Evolutionary conservation across 2,329 filamentous ascomycete species (phyloP).

Genomic region (Sarocladium oryzae): DNA sequence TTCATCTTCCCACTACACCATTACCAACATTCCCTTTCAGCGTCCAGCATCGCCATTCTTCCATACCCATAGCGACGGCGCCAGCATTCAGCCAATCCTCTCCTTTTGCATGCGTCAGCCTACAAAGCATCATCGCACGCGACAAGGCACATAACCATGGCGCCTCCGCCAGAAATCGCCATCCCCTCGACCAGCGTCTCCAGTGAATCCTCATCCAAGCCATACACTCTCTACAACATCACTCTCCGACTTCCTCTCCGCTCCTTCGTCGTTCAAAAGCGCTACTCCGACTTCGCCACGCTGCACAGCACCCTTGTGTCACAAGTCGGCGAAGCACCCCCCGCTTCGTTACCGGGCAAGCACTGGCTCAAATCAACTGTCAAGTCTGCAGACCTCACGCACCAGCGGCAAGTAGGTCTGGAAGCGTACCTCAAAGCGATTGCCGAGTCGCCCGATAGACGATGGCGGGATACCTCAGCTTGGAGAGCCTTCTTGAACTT

Average conservation of each 20-base stretch:
- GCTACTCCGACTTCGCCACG: slow-evolving; percentile 71
- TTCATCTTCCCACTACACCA: neutral
- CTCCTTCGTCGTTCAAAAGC: slow-evolving; percentile 69
- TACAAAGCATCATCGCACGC: neutral
- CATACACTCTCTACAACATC: slow-evolving; percentile 74
- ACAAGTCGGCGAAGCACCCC: slow-evolving; percentile 57
- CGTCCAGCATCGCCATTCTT: no score
- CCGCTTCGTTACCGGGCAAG: slow-evolving; percentile 62
- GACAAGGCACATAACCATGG: slow-evolving; percentile 37
- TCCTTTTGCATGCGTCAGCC: neutral
- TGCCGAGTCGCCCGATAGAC: slow-evolving; percentile 63
- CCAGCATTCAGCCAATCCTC: neutral
- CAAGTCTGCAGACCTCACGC: slow-evolving; percentile 61
- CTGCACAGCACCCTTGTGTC: slow-evolving; percentile 58
- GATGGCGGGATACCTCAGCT: slow-evolving; percentile 67
- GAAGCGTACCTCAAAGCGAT: slow-evolving; percentile 68
- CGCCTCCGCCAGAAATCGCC: slow-evolving; percentile 59
- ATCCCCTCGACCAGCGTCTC: slow-evolving; percentile 60
- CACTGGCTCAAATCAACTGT: slow-evolving; percentile 72
- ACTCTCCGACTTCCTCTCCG: slow-evolving; percentile 69
- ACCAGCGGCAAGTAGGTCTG: slow-evolving; percentile 60
- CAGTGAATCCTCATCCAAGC: slow-evolving; percentile 47
- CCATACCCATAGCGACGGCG: neutral
- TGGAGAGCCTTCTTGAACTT: slow-evolving; percentile 72
- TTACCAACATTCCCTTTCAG: neutral